Evolutionary conservation across 306 rosid species (phyloP).

Genomic region (Trichosanthes cucumerina): DNA sequence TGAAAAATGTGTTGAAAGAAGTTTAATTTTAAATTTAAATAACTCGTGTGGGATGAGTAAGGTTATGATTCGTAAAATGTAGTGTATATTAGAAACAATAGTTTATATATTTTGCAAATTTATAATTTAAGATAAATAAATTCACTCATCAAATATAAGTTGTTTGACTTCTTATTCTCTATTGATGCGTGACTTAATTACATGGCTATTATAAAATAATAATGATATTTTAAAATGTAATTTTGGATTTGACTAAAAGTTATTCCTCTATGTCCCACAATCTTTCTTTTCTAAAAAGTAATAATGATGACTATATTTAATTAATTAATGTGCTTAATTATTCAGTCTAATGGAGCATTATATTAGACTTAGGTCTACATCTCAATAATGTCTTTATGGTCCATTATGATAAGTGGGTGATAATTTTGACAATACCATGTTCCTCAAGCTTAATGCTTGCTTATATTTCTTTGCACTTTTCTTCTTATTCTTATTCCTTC

Average conservation of each 20-base stretch:
- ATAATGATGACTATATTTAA: background rate
- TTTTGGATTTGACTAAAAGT: background rate
- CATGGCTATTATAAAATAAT: background rate
- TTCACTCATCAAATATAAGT: background rate
- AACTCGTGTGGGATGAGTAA: no score
- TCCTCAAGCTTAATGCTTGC: background rate
- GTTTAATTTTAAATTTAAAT: no score
- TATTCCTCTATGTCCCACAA: background rate
- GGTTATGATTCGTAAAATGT: no score
- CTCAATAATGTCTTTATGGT: background rate
- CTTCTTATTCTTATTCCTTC: background rate
- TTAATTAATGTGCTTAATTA: background rate
- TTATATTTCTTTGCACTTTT: background rate
- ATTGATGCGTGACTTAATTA: no score
- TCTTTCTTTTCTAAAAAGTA: background rate
- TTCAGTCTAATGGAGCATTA: conserved; percentile 5
- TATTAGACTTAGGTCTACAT: background rate
- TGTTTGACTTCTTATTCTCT: background rate
- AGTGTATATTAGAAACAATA: no score
- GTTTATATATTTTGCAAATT: no score
- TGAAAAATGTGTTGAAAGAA: no score
- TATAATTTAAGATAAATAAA: no score
- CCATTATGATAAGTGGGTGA: conserved; percentile 9
- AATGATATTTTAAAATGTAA: background rate
- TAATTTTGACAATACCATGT: background rate